A percentile compares a stretch with the other conserved stretches of the same genome.
phyloP scores from a whole-genome alignment of 2,329 filamentous ascomycete genomes.

The Exutisphaerella laricina region DNA sequence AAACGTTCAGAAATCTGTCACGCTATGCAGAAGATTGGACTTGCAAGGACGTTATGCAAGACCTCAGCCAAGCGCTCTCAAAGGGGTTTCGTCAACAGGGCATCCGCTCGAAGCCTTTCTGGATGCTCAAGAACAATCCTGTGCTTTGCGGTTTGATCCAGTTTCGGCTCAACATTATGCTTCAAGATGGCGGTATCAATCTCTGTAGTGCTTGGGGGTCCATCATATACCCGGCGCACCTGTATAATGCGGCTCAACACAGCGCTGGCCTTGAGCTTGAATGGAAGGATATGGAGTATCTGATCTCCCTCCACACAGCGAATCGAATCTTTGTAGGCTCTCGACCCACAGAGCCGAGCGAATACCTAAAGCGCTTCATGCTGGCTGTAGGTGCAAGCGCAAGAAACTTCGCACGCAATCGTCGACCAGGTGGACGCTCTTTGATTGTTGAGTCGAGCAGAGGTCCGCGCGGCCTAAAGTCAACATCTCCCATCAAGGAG shows the following conservation, averaged over 20 bases:
- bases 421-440: no score
- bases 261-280: constrained; percentile 4
- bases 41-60: constrained; percentile 1
- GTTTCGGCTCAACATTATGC: constrained; percentile 3
- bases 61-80: background rate
- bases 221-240: constrained; percentile 5
- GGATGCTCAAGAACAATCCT: constrained; percentile 3
- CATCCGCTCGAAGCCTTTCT: background rate
- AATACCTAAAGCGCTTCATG: no score
- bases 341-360: no score
- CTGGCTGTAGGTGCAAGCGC: no score
- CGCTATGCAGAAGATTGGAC: constrained; percentile 4
- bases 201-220: constrained; percentile 8
- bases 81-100: background rate
- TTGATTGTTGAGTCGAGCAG: no score
- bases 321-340: no score
- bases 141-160: constrained; percentile 4
- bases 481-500: no score
- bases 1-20: background rate
- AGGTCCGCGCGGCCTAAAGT: no score
- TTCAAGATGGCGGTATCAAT: constrained; percentile 5
- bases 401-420: no score
- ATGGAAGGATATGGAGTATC: constrained; percentile 9
- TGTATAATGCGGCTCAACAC: constrained; percentile 4
- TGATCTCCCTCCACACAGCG: constrained; percentile 1